Percentiles rank a stretch among this genome's conserved stretches.
Evolutionary conservation across 768 basidiomycete genomes (phyloP).

Genomic region (Trametes cingulata): DNA sequence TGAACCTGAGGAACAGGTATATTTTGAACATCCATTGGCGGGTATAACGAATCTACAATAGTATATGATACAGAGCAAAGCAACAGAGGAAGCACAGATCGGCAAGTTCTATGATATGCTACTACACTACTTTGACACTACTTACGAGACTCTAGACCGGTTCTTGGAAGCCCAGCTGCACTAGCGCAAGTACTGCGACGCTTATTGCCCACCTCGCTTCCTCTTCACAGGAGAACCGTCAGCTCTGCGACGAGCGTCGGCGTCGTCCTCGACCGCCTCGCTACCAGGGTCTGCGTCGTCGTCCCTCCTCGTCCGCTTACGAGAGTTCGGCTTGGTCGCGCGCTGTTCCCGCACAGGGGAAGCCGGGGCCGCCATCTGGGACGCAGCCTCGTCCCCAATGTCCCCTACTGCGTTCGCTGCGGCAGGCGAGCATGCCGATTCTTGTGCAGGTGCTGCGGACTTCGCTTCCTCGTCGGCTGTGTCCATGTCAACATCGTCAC

Average conservation of each 20-base stretch:
- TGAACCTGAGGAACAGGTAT: too few species aligned
- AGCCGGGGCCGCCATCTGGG: not conserved
- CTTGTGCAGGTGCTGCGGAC: not conserved
- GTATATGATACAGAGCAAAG: too few species aligned
- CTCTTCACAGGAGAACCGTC: conserved; percentile 9
- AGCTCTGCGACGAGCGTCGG: not conserved
- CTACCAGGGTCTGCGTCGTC: not conserved
- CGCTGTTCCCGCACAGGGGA: not conserved
- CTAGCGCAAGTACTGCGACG: too few species aligned
- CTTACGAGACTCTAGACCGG: too few species aligned
- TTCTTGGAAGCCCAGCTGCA: too few species aligned
- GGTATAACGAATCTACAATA: too few species aligned
- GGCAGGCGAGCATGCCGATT: not conserved
- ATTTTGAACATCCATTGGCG: too few species aligned
- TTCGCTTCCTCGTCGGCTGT: not conserved
- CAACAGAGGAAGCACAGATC: too few species aligned
- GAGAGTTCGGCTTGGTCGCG: not conserved
- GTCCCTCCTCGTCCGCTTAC: not conserved
- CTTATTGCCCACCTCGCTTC: not conserved
- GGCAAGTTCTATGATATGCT: too few species aligned
- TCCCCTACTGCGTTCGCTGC: not conserved
- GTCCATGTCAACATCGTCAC: not conserved
- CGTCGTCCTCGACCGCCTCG: not conserved
- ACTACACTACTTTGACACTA: not conserved
- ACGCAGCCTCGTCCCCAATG: not conserved